phyloP scores from a whole-genome alignment of 139 green algal genomes.

The Nannochloris sp. region DNA sequence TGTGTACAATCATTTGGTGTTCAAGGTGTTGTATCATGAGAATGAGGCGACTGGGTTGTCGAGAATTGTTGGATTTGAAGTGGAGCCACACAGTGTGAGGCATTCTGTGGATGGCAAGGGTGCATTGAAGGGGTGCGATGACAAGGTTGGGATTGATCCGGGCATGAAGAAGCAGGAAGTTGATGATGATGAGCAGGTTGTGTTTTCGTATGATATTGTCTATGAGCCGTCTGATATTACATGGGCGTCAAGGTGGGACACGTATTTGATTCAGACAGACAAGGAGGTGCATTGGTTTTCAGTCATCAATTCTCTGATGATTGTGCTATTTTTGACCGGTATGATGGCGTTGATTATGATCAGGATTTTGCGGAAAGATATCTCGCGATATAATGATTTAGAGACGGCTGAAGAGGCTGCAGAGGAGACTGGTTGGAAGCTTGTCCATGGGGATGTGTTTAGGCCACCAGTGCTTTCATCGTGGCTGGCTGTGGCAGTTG shows the following conservation, averaged over 20 bases:
- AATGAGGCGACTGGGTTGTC: slow-evolving; percentile 70
- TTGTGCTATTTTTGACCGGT: slow-evolving; percentile 94
- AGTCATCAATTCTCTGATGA: slow-evolving; percentile 99
- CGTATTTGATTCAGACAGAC: slow-evolving; percentile 91
- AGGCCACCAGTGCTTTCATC: slow-evolving; percentile 58
- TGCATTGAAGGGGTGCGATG: slow-evolving; percentile 47
- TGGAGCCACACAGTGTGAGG: slow-evolving; percentile 73
- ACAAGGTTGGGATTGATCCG: slow-evolving; percentile 56
- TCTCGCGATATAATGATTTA: slow-evolving; percentile 95
- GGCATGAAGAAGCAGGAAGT: slow-evolving; percentile 66
- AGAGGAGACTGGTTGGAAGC: slow-evolving; percentile 97
- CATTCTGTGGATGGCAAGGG: slow-evolving; percentile 72
- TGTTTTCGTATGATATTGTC: slow-evolving; percentile 96
- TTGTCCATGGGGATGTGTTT: slow-evolving; percentile 99
- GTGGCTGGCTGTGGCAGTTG: slow-evolving; percentile 80
- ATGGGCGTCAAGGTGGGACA: slow-evolving; percentile 97
- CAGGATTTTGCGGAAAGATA: slow-evolving; percentile 88
- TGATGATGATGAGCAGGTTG: slow-evolving; percentile 72
- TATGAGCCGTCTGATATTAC: slow-evolving; percentile 67
- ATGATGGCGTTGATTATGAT: slow-evolving; percentile 99
- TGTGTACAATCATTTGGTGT: slow-evolving; percentile 95
- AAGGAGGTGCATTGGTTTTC: slow-evolving; percentile 99
- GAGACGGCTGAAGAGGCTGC: slow-evolving; percentile 84
- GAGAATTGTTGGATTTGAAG: slow-evolving; percentile 97
- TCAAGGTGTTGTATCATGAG: slow-evolving; percentile 94